These are phyloP conservation scores for Aspergillus proliferans DNA, from an alignment of 2,329 filamentous ascomycete species.

Conservation along the genomic window DNA sequence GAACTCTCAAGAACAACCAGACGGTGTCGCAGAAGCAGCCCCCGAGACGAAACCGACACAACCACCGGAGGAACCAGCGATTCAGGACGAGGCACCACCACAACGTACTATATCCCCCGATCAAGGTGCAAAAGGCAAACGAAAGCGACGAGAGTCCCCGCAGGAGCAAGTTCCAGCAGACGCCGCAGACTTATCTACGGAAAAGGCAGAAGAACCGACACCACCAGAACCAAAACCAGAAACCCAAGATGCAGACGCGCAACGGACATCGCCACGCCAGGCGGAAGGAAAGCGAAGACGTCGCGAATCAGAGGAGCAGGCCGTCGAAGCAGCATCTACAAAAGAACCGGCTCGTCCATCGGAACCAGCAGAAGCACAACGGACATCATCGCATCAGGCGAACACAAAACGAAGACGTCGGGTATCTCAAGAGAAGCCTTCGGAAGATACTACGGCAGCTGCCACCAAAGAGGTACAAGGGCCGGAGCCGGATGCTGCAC, in stretches of 20 bases:
- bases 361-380: neutral
- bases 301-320: no score
- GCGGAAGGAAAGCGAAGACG: neutral
- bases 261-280: no score
- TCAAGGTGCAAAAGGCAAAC: slow-evolving; percentile 2
- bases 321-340: neutral
- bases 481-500: neutral
- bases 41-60: neutral
- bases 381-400: no score
- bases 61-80: neutral
- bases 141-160: slow-evolving; percentile 3
- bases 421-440: neutral
- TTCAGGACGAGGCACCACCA: neutral
- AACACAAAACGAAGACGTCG: no score
- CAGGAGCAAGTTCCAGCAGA: neutral
- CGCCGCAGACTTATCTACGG: neutral
- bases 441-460: neutral
- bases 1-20: neutral
- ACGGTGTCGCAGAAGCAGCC: neutral
- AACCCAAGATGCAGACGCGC: no score
- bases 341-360: neutral
- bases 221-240: no score
- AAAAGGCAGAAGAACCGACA: no score
- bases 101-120: neutral
- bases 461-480: neutral